Conservation (phyloP, 75 land plant species). For the Ceratopteris richardii region DNA sequence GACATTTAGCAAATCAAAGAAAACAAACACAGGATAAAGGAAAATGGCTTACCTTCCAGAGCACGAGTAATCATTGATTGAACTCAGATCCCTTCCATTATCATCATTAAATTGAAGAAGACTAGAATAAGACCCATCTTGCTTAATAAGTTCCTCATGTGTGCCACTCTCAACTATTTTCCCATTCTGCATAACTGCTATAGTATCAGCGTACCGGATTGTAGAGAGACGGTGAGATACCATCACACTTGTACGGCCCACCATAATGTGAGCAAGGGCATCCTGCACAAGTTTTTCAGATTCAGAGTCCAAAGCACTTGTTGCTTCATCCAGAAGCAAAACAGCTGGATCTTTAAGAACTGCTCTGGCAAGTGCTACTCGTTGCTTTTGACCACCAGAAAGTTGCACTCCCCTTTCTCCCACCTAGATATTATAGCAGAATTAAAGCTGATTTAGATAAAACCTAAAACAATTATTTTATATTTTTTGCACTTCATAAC, state of each 20-base stretch:
- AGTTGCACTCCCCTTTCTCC: conserved; percentile 28
- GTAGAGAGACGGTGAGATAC: conserved; percentile 85
- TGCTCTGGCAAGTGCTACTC: conserved; percentile 84
- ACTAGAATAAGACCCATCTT: conserved; percentile 24
- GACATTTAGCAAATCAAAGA: neutral
- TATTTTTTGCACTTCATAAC: neutral
- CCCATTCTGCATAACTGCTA: conserved; percentile 75
- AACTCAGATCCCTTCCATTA: neutral
- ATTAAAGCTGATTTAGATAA: too few relatives aligned
- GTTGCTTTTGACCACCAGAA: conserved; percentile 57
- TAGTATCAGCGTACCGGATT: conserved; percentile 69
- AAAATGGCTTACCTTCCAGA: conserved; percentile 10
- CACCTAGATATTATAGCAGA: conserved; percentile 12
- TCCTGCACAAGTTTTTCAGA: conserved; percentile 88
- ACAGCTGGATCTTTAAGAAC: conserved; percentile 80
- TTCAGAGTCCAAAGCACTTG: conserved; percentile 82
- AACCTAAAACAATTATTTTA: too few relatives aligned
- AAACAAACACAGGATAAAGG: too few relatives aligned
- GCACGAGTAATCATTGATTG: neutral
- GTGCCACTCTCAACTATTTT: conserved; percentile 72
- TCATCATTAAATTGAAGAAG: conserved; percentile 15
- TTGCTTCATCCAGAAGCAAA: conserved; percentile 84
- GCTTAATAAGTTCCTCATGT: conserved; percentile 61
- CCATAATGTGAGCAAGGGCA: conserved; percentile 80
- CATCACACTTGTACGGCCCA: conserved; percentile 76